A percentile compares a stretch with the other conserved stretches of the same genome.
Evolutionary conservation across 805 yeast genomes (phyloP).

Genomic region (Metschnikowia continentalis): DNA sequence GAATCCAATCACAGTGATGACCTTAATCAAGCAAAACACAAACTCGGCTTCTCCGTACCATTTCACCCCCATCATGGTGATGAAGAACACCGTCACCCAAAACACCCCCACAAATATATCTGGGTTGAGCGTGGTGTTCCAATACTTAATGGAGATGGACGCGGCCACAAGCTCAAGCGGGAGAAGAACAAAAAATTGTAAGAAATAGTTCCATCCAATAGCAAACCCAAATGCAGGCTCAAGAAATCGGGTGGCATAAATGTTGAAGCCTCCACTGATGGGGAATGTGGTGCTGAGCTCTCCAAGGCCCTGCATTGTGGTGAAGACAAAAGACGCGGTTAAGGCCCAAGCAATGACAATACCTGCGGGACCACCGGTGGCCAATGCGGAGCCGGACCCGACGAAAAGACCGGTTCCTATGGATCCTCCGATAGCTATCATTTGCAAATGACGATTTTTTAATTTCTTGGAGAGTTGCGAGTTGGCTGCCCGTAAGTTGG

Average conservation of each 20-base stretch:
- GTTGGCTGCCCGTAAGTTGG: slow-evolving; percentile 24
- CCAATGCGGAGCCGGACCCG: slow-evolving; percentile 55
- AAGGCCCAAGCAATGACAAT: slow-evolving; percentile 52
- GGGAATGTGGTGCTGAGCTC: slow-evolving; percentile 53
- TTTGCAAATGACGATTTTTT: slow-evolving; percentile 64
- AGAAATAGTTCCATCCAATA: slow-evolving; percentile 32
- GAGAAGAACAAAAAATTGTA: slow-evolving; percentile 35
- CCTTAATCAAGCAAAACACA: slow-evolving; percentile 50
- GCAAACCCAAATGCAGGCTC: slow-evolving; percentile 25
- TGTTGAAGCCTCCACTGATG: slow-evolving; percentile 27
- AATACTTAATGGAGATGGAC: slow-evolving; percentile 40
- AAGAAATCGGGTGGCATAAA: slow-evolving; percentile 20
- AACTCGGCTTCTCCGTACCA: slow-evolving; percentile 73
- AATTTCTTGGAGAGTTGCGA: slow-evolving; percentile 17
- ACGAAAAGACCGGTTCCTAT: slow-evolving; percentile 68
- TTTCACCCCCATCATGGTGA: slow-evolving; percentile 58
- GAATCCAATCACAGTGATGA: slow-evolving; percentile 56
- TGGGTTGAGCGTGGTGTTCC: slow-evolving; percentile 42
- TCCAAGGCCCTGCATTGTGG: slow-evolving; percentile 60
- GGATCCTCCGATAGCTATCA: slow-evolving; percentile 66
- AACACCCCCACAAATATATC: slow-evolving; percentile 58
- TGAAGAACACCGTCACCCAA: slow-evolving; percentile 44
- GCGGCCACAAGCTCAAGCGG: slow-evolving; percentile 38
- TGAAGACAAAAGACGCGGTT: slow-evolving; percentile 55
- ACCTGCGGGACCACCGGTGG: slow-evolving; percentile 62